phyloP scores from a whole-genome alignment of 805 yeast genomes.

The Saccharomycopsis synnaedendra region DNA sequence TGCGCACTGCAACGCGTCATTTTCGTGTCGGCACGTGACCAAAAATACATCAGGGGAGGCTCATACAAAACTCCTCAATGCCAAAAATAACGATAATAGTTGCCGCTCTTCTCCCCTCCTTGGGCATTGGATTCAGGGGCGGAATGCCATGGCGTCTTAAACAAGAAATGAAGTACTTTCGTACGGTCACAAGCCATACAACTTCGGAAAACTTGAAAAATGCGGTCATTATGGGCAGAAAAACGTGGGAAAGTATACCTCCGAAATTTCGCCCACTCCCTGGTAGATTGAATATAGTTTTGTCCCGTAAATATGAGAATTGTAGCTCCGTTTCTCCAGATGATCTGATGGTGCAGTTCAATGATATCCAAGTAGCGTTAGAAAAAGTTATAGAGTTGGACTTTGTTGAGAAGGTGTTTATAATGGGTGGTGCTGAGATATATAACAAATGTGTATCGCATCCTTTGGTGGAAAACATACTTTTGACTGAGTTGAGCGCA shows the following conservation, averaged over 20 bases:
- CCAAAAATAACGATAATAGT: constrained; percentile 50
- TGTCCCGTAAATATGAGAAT: constrained; percentile 37
- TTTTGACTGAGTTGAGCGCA: constrained; percentile 58
- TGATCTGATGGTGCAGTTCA: constrained; percentile 24
- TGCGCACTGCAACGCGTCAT: too few relatives aligned
- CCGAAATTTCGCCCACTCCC: constrained; percentile 71
- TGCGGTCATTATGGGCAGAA: constrained; percentile 92
- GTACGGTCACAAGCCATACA: constrained; percentile 45
- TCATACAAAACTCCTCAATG: too few relatives aligned
- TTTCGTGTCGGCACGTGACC: too few relatives aligned
- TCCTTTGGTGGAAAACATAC: constrained; percentile 38
- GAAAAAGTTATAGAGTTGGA: constrained; percentile 20
- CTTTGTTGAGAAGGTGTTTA: constrained; percentile 48
- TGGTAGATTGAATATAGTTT: constrained; percentile 60
- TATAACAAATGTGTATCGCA: constrained; percentile 45
- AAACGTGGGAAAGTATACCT: constrained; percentile 94
- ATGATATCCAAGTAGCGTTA: constrained; percentile 35
- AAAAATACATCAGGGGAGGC: too few relatives aligned
- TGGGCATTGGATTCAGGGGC: constrained; percentile 81
- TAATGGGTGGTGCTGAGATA: constrained; percentile 90
- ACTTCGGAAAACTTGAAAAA: constrained; percentile 30
- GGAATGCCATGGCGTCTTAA: constrained; percentile 79
- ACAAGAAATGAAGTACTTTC: constrained; percentile 79
- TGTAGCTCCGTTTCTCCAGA: constrained; percentile 4
- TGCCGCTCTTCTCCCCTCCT: constrained; percentile 70